Base-by-base conservation (phyloP, 1,284 basidiomycete species). In the Lentinus polychrous region DNA sequence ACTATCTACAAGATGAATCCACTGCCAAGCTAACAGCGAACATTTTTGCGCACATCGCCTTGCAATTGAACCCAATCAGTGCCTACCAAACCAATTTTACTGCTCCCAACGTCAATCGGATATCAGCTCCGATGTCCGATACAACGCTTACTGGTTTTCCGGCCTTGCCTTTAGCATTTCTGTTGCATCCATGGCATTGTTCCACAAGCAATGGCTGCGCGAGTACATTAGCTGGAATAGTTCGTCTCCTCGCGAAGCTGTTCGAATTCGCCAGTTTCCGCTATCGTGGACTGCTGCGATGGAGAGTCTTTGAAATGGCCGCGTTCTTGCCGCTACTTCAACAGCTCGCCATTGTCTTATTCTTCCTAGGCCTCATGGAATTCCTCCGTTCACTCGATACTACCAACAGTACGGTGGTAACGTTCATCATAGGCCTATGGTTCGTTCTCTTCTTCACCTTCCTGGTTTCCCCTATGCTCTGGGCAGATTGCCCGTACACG, bases 271-370 rank as follows among this genome's bases (percentile, higher is more conserved):
- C n/a, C 59, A 61, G n/a, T 36, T 46, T 57, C 32, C 60, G 64
- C 22, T 52, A 51, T 14, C 58, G 63, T 34, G 60, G 59, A n/a
- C 52, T 64, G 6, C 44, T 54, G 3, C 51, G 49, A 24, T 68
- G 65, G 65, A 52, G 53, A 12, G 60, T 66, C 1, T 49, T 55
- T 10, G 52, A 51, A 8, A 58, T 64, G 11, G 55, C 66, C 12
- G 50, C 59, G 1, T 43, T 57, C 11, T 55, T 67, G 2, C 63
- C 64, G 0, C 39, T 62, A 3, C 51, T 66, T 8, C 53, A 66
- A 12, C 60, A 66, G 40, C 38, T 57, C 12, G 55, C 65, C 0
- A 50, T 66, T 3, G 45, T 57, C 6, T 54, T 66, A 4, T 68
- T 66, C 53, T 58, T 66, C 17, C 52, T 50, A 2, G 66, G 66